Conservation (phyloP, 805 yeast genomes). For the Kluyveromyces siamensis region DNA sequence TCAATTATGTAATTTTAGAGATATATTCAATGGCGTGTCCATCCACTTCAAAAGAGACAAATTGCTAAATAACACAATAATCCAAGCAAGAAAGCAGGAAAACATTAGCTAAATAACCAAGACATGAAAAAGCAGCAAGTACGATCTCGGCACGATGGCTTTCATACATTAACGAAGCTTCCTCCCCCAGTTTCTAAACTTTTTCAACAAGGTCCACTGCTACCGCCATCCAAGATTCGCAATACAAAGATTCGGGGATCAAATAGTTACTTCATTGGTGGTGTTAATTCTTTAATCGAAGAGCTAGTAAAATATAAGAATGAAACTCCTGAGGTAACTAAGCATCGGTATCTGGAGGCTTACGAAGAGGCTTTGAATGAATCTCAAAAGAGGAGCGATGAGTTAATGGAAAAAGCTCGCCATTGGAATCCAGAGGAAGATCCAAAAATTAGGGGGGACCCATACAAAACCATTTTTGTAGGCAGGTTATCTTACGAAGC, state of each 20-base stretch:
- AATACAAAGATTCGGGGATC: not conserved
- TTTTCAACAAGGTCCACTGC: conserved; percentile 46
- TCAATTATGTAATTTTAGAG: not conserved
- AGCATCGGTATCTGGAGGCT: conserved; percentile 20
- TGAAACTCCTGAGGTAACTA: conserved; percentile 21
- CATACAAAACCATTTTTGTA: conserved; percentile 69
- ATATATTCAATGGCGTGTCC: no score
- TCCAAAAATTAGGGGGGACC: conserved; percentile 50
- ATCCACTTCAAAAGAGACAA: no score
- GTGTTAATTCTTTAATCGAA: not conserved
- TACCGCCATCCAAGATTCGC: conserved; percentile 30
- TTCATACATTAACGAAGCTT: conserved; percentile 28
- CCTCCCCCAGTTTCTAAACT: conserved; percentile 34
- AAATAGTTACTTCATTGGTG: not conserved
- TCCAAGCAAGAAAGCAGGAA: no score
- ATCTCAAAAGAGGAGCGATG: conserved; percentile 16
- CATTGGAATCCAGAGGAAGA: conserved; percentile 52
- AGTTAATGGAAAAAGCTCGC: conserved; percentile 29
- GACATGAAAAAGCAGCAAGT: not conserved
- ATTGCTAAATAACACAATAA: no score
- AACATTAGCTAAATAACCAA: not conserved
- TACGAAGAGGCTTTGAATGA: conserved; percentile 15
- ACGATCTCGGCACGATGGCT: not conserved
- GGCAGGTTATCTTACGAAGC: conserved; percentile 58
- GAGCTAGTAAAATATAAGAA: conserved; percentile 23